phyloP scores from a whole-genome alignment of 768 basidiomycete genomes.

The Auricularia cornea region DNA sequence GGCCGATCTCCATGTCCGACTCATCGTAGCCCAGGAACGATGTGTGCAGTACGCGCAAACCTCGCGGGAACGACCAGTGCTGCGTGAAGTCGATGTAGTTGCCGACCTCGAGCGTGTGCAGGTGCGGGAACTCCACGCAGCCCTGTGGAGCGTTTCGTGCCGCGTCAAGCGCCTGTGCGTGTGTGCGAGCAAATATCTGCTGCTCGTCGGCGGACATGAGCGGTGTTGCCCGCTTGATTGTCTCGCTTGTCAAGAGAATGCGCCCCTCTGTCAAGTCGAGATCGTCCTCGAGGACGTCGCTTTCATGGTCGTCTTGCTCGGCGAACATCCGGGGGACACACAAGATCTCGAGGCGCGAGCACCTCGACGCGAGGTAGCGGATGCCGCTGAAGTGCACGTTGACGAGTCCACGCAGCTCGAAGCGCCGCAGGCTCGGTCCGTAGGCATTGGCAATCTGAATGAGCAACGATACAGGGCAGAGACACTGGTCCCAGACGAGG shows the following conservation, averaged over 20 bases:
- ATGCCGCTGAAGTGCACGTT: background rate
- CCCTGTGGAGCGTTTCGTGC: too few relatives aligned
- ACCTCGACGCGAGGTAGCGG: background rate
- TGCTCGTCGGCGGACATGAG: background rate
- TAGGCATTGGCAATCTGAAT: background rate
- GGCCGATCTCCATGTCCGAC: too few relatives aligned
- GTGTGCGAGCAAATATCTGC: background rate
- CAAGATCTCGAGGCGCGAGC: background rate
- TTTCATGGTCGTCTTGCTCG: background rate
- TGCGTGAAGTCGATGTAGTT: background rate
- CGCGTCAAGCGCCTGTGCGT: background rate
- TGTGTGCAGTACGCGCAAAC: background rate
- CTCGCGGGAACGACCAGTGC: background rate
- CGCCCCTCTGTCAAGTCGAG: background rate
- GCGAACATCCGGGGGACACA: background rate
- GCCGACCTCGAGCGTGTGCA: background rate
- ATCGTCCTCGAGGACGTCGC: background rate
- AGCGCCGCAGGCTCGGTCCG: background rate
- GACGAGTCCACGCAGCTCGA: background rate
- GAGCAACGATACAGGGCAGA: background rate
- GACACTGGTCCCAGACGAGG: background rate
- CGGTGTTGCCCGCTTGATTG: background rate
- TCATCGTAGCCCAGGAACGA: too few relatives aligned
- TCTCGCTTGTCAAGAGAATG: background rate
- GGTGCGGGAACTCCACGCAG: background rate